phyloP scores from a whole-genome alignment of 768 basidiomycete genomes.

The Xerocomellus intermedius region DNA sequence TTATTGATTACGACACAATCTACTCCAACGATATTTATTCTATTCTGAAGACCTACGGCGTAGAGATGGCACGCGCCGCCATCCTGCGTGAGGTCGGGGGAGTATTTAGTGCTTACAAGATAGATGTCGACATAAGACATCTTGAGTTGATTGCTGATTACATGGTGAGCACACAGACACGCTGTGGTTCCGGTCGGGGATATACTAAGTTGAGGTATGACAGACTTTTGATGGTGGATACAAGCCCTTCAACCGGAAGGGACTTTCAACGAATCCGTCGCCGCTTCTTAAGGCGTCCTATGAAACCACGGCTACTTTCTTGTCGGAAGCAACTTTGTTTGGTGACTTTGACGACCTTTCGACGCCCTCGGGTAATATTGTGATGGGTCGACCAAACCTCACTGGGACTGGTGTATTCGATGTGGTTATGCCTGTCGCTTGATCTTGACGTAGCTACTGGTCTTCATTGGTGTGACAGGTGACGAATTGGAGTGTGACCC shows the following conservation, averaged over 20 bases:
- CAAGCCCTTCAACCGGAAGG: conserved; percentile 97
- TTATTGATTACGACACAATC: conserved; percentile 75
- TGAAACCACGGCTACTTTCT: conserved; percentile 91
- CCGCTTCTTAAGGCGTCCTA: conserved; percentile 96
- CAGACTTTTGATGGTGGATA: conserved; percentile 98
- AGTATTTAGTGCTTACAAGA: conserved; percentile 94
- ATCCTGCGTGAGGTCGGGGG: conserved; percentile 89
- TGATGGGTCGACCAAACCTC: conserved; percentile 78
- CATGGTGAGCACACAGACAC: conserved; percentile 64
- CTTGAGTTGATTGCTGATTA: conserved; percentile 97
- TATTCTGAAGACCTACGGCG: conserved; percentile 88
- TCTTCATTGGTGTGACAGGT: conserved; percentile 17
- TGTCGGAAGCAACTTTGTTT: conserved; percentile 90
- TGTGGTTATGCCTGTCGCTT: conserved; percentile 56
- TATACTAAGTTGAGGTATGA: neutral
- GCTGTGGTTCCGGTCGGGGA: neutral
- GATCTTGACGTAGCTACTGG: conserved; percentile 2
- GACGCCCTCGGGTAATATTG: conserved; percentile 89
- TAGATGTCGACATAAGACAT: conserved; percentile 92
- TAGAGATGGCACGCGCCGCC: conserved; percentile 91
- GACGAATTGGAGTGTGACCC: conserved; percentile 1
- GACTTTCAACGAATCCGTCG: conserved; percentile 90
- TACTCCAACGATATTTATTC: conserved; percentile 96
- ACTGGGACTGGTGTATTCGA: conserved; percentile 98
- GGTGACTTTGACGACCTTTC: conserved; percentile 95